A percentile compares a stretch with the other conserved stretches of the same genome.
phyloP scores from a whole-genome alignment of 495 filamentous ascomycete species.

The Hyaloscypha bicolor region DNA sequence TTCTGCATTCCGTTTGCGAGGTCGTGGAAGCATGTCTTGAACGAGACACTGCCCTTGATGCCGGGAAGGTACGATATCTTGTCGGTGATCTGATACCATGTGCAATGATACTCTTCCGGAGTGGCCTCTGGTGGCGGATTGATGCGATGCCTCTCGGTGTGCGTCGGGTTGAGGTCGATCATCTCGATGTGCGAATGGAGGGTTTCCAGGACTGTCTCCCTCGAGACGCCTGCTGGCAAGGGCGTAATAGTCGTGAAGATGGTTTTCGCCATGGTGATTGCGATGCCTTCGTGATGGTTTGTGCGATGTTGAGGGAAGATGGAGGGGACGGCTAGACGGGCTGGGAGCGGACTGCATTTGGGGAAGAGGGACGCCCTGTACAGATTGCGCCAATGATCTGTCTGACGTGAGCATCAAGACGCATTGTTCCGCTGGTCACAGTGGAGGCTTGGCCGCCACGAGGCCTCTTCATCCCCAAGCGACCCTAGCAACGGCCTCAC shows the following conservation, averaged over 20 bases:
- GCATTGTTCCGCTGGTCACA: not conserved
- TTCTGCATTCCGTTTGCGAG: constrained; percentile 68
- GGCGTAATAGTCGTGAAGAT: constrained; percentile 71
- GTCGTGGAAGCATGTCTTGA: constrained; percentile 76
- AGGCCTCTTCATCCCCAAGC: not conserved
- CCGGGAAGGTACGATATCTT: constrained; percentile 76
- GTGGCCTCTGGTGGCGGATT: constrained; percentile 60
- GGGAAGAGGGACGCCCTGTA: not conserved
- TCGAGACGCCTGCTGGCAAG: constrained; percentile 63
- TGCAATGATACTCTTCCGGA: constrained; percentile 66
- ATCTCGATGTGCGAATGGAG: constrained; percentile 75
- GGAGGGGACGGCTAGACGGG: not conserved
- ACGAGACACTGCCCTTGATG: constrained; percentile 65
- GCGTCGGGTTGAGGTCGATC: constrained; percentile 80
- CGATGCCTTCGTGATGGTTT: not conserved
- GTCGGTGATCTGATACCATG: constrained; percentile 75
- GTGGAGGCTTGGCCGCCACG: not conserved
- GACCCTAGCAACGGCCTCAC: not conserved
- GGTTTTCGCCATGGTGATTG: constrained; percentile 31
- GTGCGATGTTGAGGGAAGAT: not conserved
- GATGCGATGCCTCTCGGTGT: constrained; percentile 64
- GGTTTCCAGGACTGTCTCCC: constrained; percentile 65
- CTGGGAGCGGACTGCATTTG: not conserved
- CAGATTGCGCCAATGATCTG: not conserved
- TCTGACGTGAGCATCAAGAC: not conserved